Evolutionary conservation across 2,329 filamentous ascomycete genomes (phyloP).

Genomic region (Apiospora saccharicola): DNA sequence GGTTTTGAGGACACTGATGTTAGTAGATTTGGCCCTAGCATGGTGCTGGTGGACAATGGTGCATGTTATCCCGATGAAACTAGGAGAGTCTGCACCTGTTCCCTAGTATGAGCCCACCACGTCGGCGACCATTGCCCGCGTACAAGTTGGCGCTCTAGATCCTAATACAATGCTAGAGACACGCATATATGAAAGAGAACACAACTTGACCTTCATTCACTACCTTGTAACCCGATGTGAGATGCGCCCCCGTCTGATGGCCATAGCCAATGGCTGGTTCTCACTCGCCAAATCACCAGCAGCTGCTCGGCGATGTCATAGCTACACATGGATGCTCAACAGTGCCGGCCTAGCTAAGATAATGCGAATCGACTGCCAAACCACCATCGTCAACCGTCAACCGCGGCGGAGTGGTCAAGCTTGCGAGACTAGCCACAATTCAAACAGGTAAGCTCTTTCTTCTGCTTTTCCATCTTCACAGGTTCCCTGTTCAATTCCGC

Average conservation of each 20-base stretch:
- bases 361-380: background rate
- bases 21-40: background rate
- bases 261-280: background rate
- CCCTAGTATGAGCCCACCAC: background rate
- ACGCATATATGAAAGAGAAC: background rate
- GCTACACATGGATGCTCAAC: background rate
- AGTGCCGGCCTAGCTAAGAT: background rate
- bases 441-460: background rate
- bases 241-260: background rate
- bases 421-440: background rate
- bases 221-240: background rate
- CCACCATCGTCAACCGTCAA: background rate
- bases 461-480: background rate
- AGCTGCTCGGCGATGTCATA: background rate
- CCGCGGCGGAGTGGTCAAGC: background rate
- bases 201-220: background rate
- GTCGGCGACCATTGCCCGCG: background rate
- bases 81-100: background rate
- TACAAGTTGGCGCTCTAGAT: background rate
- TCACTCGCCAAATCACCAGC: background rate
- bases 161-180: background rate
- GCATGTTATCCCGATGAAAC: background rate
- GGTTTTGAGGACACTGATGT: background rate
- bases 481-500: background rate
- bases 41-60: background rate